Base-by-base conservation (phyloP, 1,139 yeast genomes). In the Pichia norvegensis region DNA sequence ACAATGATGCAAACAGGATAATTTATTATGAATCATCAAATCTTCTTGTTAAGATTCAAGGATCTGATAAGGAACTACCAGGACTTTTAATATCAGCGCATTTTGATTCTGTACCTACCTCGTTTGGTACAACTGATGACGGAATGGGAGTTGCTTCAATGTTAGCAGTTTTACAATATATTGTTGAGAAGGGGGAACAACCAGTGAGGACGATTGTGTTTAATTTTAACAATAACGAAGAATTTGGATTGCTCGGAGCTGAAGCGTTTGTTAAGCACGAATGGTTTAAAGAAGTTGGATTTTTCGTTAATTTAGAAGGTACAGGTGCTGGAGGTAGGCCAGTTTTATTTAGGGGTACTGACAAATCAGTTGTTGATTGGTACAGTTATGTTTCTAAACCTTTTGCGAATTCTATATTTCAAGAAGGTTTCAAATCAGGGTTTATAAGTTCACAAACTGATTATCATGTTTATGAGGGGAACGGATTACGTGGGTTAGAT, bases 311-410 rank as follows among this genome's bases (percentile, higher is more conserved):
- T 60, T 68, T 90, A 52, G 97, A 90, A 68, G 97, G 97, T n/a
- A 86, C 96, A 0, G 97, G 97, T 3, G 85, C 95, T 4, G 96
- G 96, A 25, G 95, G 95, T 7, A 41, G 33, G 19, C 90, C 96
- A 0, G 73, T 85, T 33, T 67, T 90, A 40, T 87, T 90, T 63
- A 73, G 97, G 62, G 81, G 92, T 17, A 80, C 95, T 0, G 95
- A 90, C 60, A 75, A 74, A 52, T 85, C 84, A 0, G 76, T 85
- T 10, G 85, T 85, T 1, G 71, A 80, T 51, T 78, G 74, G 55
- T 79, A 73, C 52, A 56, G 64, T 29, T 31, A 31, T 39, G 78
- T 73, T 1, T 52, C 63, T 16, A 58, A 61, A n/a, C 95, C 95
- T 0, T 85, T 79, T 65, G 95, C 85, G 4, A 76, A 78, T 45